Base-by-base conservation (phyloP, 169 alveolate genomes). In the Babesia bovis region DNA sequence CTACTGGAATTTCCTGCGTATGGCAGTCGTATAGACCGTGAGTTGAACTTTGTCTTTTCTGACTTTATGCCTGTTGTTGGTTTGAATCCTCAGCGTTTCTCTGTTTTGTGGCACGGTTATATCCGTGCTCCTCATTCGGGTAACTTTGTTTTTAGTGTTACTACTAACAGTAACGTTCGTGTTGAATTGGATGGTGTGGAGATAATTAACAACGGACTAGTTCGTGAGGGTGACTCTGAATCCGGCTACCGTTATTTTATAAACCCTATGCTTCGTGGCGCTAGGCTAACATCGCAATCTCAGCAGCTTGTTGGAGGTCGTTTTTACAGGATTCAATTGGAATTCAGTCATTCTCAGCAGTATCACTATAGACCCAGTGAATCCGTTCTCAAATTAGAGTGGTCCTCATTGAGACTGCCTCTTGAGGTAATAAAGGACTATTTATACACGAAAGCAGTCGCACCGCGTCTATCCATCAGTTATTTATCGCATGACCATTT, bases 271-370 rank as follows among this genome's bases (percentile, higher is more conserved):
- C 75, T 79, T 44, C 36, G 70, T n/a, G 63, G 78, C 19, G 82
- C 69, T 28, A 73, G 57, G 15, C 82, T 73, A 25, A 84, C 85
- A 21, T 91, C 96, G 12, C 82, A 53, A 32, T 85, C 93, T 4
- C 87, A 88, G 66, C 91, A 92, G 66, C 85, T 92, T 30, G 41
- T 86, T 19, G 96, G 94, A 3, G 96, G 96, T 1, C 90, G 89
- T 57, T 91, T 91, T 44, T 89, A 92, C 70, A 70, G 83, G 49
- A 76, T 93, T 19, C 77, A 89, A 53, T 69, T 92, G 19, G 96
- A 91, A 57, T 61, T 92, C 74, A 87, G 92, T 72, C 96, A 93
- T 70, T 77, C 95, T 28, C 83, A 90, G 50, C 95, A 90, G 72
- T 71, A 89, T 55, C 89, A 90, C 42, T 89, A 68, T 85, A 58